Percentiles rank a stretch among this genome's conserved stretches.
Evolutionary conservation across 148 eudicot genomes (phyloP).

Genomic region (Persicaria tinctoria): DNA sequence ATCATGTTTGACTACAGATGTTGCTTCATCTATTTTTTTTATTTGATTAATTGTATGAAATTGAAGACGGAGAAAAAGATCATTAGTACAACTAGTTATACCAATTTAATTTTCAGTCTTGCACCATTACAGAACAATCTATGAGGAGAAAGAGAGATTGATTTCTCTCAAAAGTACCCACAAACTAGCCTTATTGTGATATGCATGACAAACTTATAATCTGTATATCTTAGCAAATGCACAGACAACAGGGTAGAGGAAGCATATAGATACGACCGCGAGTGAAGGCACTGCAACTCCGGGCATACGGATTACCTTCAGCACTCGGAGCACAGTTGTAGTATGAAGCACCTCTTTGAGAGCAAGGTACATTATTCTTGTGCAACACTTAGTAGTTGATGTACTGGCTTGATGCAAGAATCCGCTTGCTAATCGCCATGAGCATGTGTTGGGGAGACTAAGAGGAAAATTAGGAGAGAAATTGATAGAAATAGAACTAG

Average conservation of each 20-base stretch:
- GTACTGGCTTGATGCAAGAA: slow-evolving; percentile 13
- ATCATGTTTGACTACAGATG: too few relatives aligned
- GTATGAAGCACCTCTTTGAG: slow-evolving; percentile 22
- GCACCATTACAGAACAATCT: slow-evolving; percentile 4
- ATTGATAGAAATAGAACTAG: not conserved
- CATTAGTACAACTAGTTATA: too few relatives aligned
- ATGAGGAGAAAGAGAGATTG: not conserved
- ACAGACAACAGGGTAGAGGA: not conserved
- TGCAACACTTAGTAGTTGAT: slow-evolving; percentile 16
- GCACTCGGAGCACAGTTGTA: slow-evolving; percentile 23
- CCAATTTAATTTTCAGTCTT: not conserved
- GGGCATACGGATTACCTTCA: slow-evolving; percentile 16
- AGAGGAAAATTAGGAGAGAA: not conserved
- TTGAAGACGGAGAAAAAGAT: too few relatives aligned
- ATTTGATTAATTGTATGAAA: not conserved
- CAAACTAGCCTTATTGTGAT: not conserved
- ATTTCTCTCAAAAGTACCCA: not conserved
- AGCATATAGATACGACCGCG: slow-evolving; percentile 16
- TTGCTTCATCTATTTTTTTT: not conserved
- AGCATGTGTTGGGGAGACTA: not conserved
- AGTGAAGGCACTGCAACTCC: slow-evolving; percentile 21
- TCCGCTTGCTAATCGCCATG: slow-evolving; percentile 10
- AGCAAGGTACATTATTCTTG: slow-evolving; percentile 19
- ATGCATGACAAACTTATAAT: slow-evolving; percentile 6
- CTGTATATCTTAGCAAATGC: slow-evolving; percentile 3